Conservation (phyloP, 768 basidiomycete genomes). For the Naganishia friedmannii region DNA sequence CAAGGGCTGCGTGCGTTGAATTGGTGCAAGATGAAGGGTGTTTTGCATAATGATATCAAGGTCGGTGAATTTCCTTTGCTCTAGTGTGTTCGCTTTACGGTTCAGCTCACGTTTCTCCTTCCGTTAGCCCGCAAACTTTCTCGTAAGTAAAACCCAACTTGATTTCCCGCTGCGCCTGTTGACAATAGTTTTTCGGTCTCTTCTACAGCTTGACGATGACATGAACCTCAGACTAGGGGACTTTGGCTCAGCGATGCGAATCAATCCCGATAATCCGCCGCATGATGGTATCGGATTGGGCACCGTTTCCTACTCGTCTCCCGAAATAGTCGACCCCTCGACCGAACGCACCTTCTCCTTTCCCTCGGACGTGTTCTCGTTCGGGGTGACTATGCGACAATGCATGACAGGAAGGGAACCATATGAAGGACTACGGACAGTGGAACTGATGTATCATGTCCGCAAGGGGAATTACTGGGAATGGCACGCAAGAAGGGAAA, state of each 20-base stretch:
- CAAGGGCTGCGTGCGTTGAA: constrained; percentile 48
- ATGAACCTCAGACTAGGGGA: constrained; percentile 53
- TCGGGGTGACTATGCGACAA: constrained; percentile 54
- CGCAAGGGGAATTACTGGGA: constrained; percentile 52
- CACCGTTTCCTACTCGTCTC: constrained; percentile 54
- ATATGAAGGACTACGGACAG: constrained; percentile 45
- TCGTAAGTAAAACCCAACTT: neutral
- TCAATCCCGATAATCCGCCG: constrained; percentile 41
- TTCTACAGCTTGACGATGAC: constrained; percentile 39
- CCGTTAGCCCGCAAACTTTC: constrained; percentile 7
- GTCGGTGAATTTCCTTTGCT: constrained; percentile 33
- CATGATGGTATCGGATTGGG: constrained; percentile 54
- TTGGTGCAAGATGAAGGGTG: constrained; percentile 51
- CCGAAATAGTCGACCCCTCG: constrained; percentile 53
- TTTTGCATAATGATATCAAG: constrained; percentile 56
- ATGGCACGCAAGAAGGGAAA: constrained; percentile 50
- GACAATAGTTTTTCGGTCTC: constrained; percentile 43
- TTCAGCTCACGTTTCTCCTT: neutral
- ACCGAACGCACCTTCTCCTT: constrained; percentile 49
- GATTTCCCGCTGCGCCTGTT: constrained; percentile 7
- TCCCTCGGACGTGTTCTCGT: constrained; percentile 54
- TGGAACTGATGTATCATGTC: constrained; percentile 54
- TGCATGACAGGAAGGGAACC: constrained; percentile 53
- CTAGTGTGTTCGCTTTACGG: neutral
- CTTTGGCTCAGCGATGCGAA: constrained; percentile 53